Conservation (phyloP, 2,329 filamentous ascomycete genomes). For the Colletotrichum musicola region DNA sequence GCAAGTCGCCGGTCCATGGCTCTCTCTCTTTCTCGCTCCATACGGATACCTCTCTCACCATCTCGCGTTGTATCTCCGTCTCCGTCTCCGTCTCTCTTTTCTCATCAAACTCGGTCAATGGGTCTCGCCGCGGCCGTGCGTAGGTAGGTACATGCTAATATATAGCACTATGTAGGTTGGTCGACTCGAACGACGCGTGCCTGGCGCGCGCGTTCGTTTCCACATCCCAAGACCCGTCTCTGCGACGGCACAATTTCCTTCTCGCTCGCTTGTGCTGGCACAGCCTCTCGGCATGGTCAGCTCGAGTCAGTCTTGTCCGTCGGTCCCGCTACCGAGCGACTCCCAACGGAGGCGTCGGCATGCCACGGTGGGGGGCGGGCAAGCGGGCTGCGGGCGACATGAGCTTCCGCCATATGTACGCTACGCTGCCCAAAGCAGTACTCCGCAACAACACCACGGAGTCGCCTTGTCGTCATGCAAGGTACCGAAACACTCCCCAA, state of each 20-base stretch:
- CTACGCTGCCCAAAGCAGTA: too few species aligned
- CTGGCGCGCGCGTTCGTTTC: slow-evolving; percentile 31
- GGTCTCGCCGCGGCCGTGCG: slow-evolving; percentile 28
- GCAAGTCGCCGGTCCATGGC: slow-evolving; percentile 20
- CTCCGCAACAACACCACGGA: too few species aligned
- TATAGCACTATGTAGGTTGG: not conserved
- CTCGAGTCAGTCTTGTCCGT: slow-evolving; percentile 33
- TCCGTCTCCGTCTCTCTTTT: not conserved
- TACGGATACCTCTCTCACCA: too few species aligned
- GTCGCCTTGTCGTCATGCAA: slow-evolving; percentile 3
- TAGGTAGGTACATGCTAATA: not conserved
- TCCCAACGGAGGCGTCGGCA: slow-evolving; percentile 6
- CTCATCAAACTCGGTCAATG: slow-evolving; percentile 36
- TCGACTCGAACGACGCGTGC: slow-evolving; percentile 12
- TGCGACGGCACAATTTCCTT: slow-evolving; percentile 36
- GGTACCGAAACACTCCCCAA: slow-evolving; percentile 4
- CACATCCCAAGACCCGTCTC: slow-evolving; percentile 16
- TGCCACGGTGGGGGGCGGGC: too few species aligned
- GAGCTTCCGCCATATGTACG: too few species aligned
- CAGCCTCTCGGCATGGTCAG: slow-evolving; percentile 32
- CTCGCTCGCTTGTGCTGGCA: slow-evolving; percentile 37
- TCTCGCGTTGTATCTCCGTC: too few species aligned
- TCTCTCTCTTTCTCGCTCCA: too few species aligned
- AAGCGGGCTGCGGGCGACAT: too few species aligned
- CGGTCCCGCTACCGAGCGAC: slow-evolving; percentile 14